Conservation (phyloP, 2,329 filamentous ascomycete species). For the Phyllachora maydis region DNA sequence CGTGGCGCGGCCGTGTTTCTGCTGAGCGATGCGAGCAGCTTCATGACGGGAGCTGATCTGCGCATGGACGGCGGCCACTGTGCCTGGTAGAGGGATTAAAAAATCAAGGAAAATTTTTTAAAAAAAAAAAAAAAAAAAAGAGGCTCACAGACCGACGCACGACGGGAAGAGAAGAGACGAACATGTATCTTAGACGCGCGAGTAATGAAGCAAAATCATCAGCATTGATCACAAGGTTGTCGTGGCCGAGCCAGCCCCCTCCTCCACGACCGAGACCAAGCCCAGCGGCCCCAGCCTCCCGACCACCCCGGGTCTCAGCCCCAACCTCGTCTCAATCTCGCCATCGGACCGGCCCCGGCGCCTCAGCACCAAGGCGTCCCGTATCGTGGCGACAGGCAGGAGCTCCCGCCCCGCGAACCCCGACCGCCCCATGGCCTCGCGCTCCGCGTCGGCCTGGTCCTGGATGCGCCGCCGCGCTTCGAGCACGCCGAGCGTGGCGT, state of each 20-base stretch:
- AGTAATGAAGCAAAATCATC: too few species aligned
- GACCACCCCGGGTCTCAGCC: constrained; percentile 23
- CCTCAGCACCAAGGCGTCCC: constrained; percentile 22
- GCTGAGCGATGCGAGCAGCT: constrained; percentile 44
- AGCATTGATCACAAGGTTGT: too few species aligned
- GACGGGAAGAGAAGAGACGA: too few species aligned
- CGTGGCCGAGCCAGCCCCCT: too few species aligned
- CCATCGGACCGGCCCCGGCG: constrained; percentile 14
- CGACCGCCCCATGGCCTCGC: constrained; percentile 15
- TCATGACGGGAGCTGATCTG: constrained; percentile 50
- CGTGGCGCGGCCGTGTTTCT: constrained; percentile 50
- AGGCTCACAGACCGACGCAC: too few species aligned
- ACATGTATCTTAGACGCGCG: too few species aligned
- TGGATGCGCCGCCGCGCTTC: constrained; percentile 24
- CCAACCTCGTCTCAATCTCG: constrained; percentile 24
- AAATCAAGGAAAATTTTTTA: too few species aligned
- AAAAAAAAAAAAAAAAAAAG: too few species aligned
- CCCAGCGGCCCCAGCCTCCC: constrained; percentile 19
- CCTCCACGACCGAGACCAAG: constrained; percentile 18
- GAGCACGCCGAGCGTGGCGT: constrained; percentile 23
- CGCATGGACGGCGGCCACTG: constrained; percentile 52
- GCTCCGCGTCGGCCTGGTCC: constrained; percentile 19
- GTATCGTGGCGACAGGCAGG: constrained; percentile 23
- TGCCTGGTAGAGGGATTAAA: constrained; percentile 30
- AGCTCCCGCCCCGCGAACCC: constrained; percentile 19